Evolutionary conservation across 345 rosid genomes (phyloP), one percentile per base, ranked within the genome.

Genomic region (Melaleuca quinquenervia): DNA sequence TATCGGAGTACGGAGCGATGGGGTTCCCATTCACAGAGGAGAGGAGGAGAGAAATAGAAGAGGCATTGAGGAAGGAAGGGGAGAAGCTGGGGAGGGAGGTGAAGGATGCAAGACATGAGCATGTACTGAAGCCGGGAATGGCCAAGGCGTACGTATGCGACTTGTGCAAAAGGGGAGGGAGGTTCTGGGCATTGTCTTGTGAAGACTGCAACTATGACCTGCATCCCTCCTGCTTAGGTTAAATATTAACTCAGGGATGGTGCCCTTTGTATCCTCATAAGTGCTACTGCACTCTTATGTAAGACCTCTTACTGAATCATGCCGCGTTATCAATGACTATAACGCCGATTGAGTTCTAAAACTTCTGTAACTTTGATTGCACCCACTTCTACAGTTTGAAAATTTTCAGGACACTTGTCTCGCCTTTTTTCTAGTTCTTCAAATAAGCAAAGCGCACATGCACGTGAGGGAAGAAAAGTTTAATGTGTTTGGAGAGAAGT

Each of bases 121-220:
- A 94, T 87, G 90, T 86, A 53, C 93, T 96, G 58, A 91, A 94
- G 85, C 82, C 95, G 86, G 98, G 95, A 86, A 94, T 92, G 97
- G 97, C 96, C 51, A 94, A 91, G 87, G 95, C 95, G 6, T 94
- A 94, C 62, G 93, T 93, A 8, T 94, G 97, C 26, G 95, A 95
- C 84, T 90, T 60, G 51, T 94, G 96, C 89, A 93, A 90, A 85
- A 87, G 85, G 82, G 91, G 88, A 87, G 97, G 97, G 45, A 89
- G 91, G 92, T 95, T 93, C 86, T 95, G 98, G 98, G 91, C 98
- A 26, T 93, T 94, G 86, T 93, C 96, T 20, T 95, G 97, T 49
- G 89, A 90, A 52, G 94, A 90, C 55, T 94, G 97, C 44, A 92
- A 95, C 87, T 94, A 94, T 70, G 97, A 95, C 78, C 98, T 94